Conservation (phyloP, 371 early-diverging fungal species). For the Mucor circinelloides region DNA sequence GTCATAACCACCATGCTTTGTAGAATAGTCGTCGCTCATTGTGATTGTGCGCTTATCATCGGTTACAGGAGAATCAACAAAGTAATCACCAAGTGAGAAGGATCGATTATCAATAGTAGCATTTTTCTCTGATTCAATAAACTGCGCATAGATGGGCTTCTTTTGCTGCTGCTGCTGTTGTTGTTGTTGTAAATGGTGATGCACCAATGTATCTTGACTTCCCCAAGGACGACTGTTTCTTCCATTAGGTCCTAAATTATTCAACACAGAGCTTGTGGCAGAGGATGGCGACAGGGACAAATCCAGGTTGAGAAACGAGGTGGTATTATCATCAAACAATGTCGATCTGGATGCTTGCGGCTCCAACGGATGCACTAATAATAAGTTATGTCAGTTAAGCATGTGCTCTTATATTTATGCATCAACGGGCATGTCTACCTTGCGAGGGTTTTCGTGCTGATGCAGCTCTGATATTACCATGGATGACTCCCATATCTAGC, state of each 20-base stretch:
- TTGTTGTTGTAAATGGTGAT: conserved; percentile 6
- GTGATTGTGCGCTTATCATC: conserved; percentile 10
- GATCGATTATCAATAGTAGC: conserved; percentile 2
- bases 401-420: neutral
- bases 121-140: conserved; percentile 23
- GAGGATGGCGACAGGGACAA: conserved; percentile 11
- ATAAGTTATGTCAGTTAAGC: neutral
- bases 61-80: neutral
- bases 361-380: conserved; percentile 13
- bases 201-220: conserved; percentile 50
- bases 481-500: conserved; percentile 7
- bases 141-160: conserved; percentile 30
- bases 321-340: conserved; percentile 15
- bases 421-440: conserved; percentile 1
- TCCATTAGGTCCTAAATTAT: neutral
- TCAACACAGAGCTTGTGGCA: conserved; percentile 12
- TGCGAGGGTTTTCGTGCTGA: neutral
- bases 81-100: conserved; percentile 10
- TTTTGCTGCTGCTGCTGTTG: conserved; percentile 26
- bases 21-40: conserved; percentile 16
- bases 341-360: neutral
- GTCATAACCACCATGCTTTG: conserved; percentile 14
- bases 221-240: conserved; percentile 35
- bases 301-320: conserved; percentile 17
- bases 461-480: neutral